phyloP scores from a whole-genome alignment of 495 filamentous ascomycete genomes.

The Penicillium samsonianum region DNA sequence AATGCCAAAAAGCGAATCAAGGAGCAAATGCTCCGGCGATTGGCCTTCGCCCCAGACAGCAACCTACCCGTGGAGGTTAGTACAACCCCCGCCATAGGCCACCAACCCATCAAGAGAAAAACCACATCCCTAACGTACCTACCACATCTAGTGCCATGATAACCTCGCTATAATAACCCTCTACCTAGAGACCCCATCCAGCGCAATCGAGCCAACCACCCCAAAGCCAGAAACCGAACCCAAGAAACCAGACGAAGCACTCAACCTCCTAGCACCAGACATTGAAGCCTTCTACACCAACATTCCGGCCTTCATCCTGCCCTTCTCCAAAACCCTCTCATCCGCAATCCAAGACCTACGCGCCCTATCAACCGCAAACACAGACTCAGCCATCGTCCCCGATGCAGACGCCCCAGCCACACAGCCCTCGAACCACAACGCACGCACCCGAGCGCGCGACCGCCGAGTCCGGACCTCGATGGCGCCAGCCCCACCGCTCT shows the following conservation, averaged over 20 bases:
- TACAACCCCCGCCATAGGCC: not conserved
- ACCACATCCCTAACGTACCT: not conserved
- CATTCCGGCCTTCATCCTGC: constrained; percentile 30
- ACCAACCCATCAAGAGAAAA: not conserved
- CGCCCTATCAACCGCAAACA: constrained; percentile 11
- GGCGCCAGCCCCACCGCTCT: constrained; percentile 27
- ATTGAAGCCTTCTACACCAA: constrained; percentile 41
- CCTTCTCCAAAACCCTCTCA: constrained; percentile 33
- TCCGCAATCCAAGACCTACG: constrained; percentile 33
- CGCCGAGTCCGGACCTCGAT: constrained; percentile 32
- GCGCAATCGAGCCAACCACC: constrained; percentile 26
- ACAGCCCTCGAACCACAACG: constrained; percentile 19
- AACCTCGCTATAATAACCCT: constrained; percentile 38
- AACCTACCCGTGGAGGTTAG: constrained; percentile 39
- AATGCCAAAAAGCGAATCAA: constrained; percentile 42
- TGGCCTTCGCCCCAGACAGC: constrained; percentile 39
- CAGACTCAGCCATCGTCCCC: not conserved
- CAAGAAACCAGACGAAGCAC: constrained; percentile 21
- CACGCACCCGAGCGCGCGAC: constrained; percentile 30
- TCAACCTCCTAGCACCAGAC: constrained; percentile 40
- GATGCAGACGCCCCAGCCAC: constrained; percentile 3
- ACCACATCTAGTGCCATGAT: constrained; percentile 34
- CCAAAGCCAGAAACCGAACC: constrained; percentile 15
- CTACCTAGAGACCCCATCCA: constrained; percentile 40
- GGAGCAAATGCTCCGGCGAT: constrained; percentile 32